Base-by-base conservation (phyloP, 1,139 yeast species). In the Blastobotrys capitulatus region DNA sequence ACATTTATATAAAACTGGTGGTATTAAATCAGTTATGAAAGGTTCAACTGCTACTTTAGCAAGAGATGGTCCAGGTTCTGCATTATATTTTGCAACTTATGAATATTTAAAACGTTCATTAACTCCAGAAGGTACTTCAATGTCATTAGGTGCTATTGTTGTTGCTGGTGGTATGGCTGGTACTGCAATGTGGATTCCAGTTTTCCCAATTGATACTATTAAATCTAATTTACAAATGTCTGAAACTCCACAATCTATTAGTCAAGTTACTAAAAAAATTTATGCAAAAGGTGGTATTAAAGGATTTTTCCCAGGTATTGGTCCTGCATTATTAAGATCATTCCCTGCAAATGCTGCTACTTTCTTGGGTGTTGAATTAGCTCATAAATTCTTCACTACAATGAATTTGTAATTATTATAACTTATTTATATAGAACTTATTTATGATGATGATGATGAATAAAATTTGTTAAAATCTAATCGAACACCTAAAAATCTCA, bases 311-410 rank as follows among this genome's bases (percentile, higher is more conserved):
- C 83, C 87, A 18, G 64, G 97, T 7, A 79, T 92, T 31, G 97
- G 96, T 0, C 97, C 98, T 12, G 97, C 97, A 1, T 74, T 92
- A 62, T 80, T 89, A 40, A 80, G 98, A 67, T 84, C 96, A 26
- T 90, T 92, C 86, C 97, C 97, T 2, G 97, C 97, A 22, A 92
- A 92, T 67, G 97, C 97, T 18, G 97, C 97, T 19, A 90, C 97
- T 2, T 92, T 92, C 72, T 78, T 89, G 43, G 98, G 97, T 48
- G 97, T 92, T 41, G 98, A 92, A 67, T 64, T 90, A 52, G 89
- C 96, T 13, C 86, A 83, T 69, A 77, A 80, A 54, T 75, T 83
- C 59, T 79, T 87, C 59, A 53, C 46, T n/a, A 38, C 57, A 7
- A 46, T 46, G 32, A 50, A 47, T 42, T 42, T 50, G 39, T 50